A percentile compares a stretch with the other conserved stretches of the same genome.
Evolutionary conservation across 495 filamentous ascomycete species (phyloP).

Genomic region (Penicillium alfredii): DNA sequence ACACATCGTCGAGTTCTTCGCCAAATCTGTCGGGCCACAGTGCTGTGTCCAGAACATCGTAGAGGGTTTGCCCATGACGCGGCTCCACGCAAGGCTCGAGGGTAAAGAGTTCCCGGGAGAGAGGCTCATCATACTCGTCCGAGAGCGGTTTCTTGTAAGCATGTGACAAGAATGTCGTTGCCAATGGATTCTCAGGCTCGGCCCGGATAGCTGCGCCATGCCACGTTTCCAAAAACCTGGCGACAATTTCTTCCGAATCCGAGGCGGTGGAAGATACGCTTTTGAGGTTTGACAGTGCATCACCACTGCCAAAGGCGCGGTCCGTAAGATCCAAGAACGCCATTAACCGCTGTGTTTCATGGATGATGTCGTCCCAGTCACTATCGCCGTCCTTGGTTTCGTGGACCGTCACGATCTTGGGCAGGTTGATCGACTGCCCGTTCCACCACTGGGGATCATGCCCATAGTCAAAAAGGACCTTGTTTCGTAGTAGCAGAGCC

Average conservation of each 20-base stretch:
- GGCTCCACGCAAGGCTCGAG: conserved; percentile 37
- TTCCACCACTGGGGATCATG: conserved; percentile 79
- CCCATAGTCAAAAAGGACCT: conserved; percentile 56
- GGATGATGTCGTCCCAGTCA: conserved; percentile 44
- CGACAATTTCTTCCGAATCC: conserved; percentile 26
- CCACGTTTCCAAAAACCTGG: conserved; percentile 38
- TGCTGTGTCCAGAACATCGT: conserved; percentile 64
- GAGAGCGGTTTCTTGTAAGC: conserved; percentile 33
- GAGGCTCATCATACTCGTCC: conserved; percentile 25
- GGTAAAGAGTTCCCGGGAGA: conserved; percentile 35
- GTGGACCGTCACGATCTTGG: conserved; percentile 51
- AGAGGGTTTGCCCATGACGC: conserved; percentile 52
- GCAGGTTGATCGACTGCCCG: conserved; percentile 55
- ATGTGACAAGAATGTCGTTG: conserved; percentile 34
- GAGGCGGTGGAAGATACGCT: conserved; percentile 30
- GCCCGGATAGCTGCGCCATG: conserved; percentile 37
- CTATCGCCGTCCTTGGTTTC: conserved; percentile 30
- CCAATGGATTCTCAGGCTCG: conserved; percentile 33
- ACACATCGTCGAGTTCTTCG: conserved; percentile 47
- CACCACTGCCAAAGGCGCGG: conserved; percentile 74
- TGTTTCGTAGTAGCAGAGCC: conserved; percentile 54
- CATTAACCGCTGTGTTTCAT: conserved; percentile 66
- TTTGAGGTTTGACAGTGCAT: conserved; percentile 47
- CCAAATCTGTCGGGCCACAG: conserved; percentile 54
- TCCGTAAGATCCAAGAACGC: conserved; percentile 76